Base-by-base conservation (phyloP, 176 grass and related monocot species). In the Lolium rigidum region DNA sequence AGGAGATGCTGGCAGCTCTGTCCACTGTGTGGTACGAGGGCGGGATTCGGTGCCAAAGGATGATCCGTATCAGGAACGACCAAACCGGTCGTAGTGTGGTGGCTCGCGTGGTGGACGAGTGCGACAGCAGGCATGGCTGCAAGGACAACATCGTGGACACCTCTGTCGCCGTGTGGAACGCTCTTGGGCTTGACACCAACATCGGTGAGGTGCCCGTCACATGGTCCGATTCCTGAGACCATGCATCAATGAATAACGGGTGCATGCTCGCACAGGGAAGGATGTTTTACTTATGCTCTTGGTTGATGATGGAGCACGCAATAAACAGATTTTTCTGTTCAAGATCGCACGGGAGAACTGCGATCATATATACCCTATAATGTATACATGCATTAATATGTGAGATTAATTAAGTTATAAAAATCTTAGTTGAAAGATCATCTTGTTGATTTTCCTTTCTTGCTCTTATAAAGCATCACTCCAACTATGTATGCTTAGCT, bases 111-210 rank as follows among this genome's bases (percentile, higher is more conserved):
- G 78, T 92, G 16, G 90, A 89, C 83, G 73, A 92, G 57, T 89
- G 87, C 66, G 87, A 89, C 70, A 25, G 83, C 9, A 10, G 10
- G 0, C 69, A 22, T 20, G 82, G 86, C 20, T 92, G 90, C 73
- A 17, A 48, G 18, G 1, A 82, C 78, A 83, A 89, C 74, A 78
- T 92, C 80, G 90, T 89, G 1, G 90, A 92, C 75, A 77, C 87
- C 14, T 86, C 90, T 2, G n/a, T 24, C 0, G 90, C 87, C 6
- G 87, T 92, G 10, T 92, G 90, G 90, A 16, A 43, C 20, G 83
- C 83, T 14, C 82, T 92, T 14, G 87, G 90, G 5, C 78, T 92
- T 41, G 64, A 92, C 83, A 70, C 83, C 16, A 11, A 69, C 84
- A 18, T 61, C 55, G 90, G 87, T 56, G 77, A 65, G 83, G 82